phyloP scores from a whole-genome alignment of 177 flowering plant genomes.

The Vitis hybrid region DNA sequence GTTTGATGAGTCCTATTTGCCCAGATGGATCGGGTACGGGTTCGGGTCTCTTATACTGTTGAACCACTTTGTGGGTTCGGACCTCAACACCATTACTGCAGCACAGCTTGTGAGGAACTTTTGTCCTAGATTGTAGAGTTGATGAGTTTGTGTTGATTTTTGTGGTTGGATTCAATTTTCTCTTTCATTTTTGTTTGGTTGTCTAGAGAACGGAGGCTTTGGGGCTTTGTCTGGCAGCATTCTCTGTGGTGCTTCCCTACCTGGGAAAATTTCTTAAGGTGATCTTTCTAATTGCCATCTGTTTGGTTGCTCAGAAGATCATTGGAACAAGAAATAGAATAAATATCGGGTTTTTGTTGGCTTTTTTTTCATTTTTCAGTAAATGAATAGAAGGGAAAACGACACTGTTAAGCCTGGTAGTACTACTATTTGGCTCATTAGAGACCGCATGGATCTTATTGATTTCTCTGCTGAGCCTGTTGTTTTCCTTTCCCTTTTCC shows the following conservation, averaged over 20 bases:
- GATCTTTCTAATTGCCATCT: not conserved
- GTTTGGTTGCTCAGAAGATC: not conserved
- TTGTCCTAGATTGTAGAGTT: not conserved
- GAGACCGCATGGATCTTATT: too few relatives aligned
- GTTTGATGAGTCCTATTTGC: constrained; percentile 79
- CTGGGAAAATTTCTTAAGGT: constrained; percentile 91
- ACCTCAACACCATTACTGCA: constrained; percentile 33
- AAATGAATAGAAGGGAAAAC: too few relatives aligned
- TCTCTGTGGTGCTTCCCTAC: constrained; percentile 67
- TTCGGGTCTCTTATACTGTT: constrained; percentile 66
- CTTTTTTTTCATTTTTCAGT: too few relatives aligned
- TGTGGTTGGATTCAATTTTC: not conserved
- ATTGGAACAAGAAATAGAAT: too few relatives aligned
- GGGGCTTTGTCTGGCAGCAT: constrained; percentile 75
- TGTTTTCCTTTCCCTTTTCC: too few relatives aligned
- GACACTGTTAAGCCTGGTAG: too few relatives aligned
- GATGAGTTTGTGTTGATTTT: not conserved
- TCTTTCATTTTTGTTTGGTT: not conserved
- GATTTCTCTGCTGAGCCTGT: too few relatives aligned
- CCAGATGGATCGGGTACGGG: constrained; percentile 79
- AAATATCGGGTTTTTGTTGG: too few relatives aligned
- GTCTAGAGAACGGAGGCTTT: constrained; percentile 66
- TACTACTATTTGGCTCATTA: too few relatives aligned
- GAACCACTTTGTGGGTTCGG: constrained; percentile 65
- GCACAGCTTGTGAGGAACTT: constrained; percentile 62